Base-by-base conservation (phyloP, 495 filamentous ascomycete genomes). In the Podospora didyma region DNA sequence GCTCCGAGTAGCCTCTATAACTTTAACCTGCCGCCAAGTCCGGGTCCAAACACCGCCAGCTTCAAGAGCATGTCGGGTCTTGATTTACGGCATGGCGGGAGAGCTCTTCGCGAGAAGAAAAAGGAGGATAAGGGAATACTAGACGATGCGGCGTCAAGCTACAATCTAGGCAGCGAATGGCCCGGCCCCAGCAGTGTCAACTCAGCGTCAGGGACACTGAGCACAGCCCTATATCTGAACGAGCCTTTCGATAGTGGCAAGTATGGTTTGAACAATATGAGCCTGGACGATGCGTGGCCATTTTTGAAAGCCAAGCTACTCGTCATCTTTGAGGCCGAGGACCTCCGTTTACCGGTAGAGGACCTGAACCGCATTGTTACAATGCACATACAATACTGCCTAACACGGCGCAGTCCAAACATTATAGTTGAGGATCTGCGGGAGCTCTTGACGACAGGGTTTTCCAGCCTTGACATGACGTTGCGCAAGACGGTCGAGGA, bases 271-370 rank as follows among this genome's bases (percentile, higher is more conserved):
- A 82, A 89, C 57, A 90, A 89, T 60, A 87, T 96, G 84, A 83
- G 82, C 5, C 78, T 87, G 1, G 94, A 99, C 61, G 92, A 97
- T 67, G 93, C 92, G 7, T 99, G 95, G 95, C 90, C 92, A 22
- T 89, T 90, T 55, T 72, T 99, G n/a, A 94, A 93, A 61, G 86
- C 88, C 0, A 91, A 90, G 57, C 67, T 97, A n/a, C 77, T 97
- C 11, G 83, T 89, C 46, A 86, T 97, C 14, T 99, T 99, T 64
- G 89, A 96, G 61, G 92, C 89, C 10, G 95, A 97, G 62, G 89
- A 96, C 59, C 78, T 96, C 5, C 82, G 90, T 14, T 80, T 92
- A 45, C 91, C 93, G 0, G 88, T 99, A 17, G 95, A 99, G 67
- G 95, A 97, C 63, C 82, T 97, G 57, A 99, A 99, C 67, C 84